Percentiles rank a stretch among this genome's conserved stretches.
phyloP scores from a whole-genome alignment of 805 yeast species.

The Hemisphaericaspora nanyangensis region DNA sequence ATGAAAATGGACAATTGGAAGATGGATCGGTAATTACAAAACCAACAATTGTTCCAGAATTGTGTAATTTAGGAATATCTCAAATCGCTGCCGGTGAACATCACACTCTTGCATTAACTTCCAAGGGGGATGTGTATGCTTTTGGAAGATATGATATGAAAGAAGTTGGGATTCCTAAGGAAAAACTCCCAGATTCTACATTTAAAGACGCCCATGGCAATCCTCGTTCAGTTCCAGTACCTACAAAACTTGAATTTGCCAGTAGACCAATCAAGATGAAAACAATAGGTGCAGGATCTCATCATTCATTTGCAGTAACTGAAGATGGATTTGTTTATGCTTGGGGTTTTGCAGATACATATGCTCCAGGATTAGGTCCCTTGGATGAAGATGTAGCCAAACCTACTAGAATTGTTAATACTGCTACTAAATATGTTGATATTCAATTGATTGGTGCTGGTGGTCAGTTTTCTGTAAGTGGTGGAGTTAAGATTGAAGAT shows the following conservation, averaged over 20 bases:
- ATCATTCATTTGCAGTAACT: slow-evolving; percentile 85
- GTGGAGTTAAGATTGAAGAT: slow-evolving; percentile 65
- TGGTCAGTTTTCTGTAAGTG: slow-evolving; percentile 92
- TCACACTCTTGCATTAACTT: slow-evolving; percentile 75
- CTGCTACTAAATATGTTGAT: slow-evolving; percentile 82
- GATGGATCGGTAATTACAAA: slow-evolving; percentile 78
- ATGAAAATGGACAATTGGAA: slow-evolving; percentile 63
- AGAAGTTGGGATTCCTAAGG: slow-evolving; percentile 77
- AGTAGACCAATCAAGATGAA: slow-evolving; percentile 26
- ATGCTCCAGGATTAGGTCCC: slow-evolving; percentile 93
- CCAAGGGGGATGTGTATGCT: slow-evolving; percentile 68
- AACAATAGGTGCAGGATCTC: slow-evolving; percentile 77
- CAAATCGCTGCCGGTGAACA: slow-evolving; percentile 91
- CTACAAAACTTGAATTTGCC: slow-evolving; percentile 56
- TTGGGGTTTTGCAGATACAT: slow-evolving; percentile 98
- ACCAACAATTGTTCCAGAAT: slow-evolving; percentile 70
- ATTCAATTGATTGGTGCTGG: slow-evolving; percentile 84
- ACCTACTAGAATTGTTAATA: slow-evolving; percentile 88
- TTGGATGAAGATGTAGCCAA: slow-evolving; percentile 80
- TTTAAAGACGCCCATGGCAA: slow-evolving; percentile 77
- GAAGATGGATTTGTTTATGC: slow-evolving; percentile 82
- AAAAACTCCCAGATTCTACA: slow-evolving; percentile 65
- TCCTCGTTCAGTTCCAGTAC: slow-evolving; percentile 80
- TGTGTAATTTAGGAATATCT: slow-evolving; percentile 43
- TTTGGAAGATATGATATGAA: slow-evolving; percentile 95